phyloP scores from a whole-genome alignment of 129 eudicot genomes.

The Flaveria trinervia region DNA sequence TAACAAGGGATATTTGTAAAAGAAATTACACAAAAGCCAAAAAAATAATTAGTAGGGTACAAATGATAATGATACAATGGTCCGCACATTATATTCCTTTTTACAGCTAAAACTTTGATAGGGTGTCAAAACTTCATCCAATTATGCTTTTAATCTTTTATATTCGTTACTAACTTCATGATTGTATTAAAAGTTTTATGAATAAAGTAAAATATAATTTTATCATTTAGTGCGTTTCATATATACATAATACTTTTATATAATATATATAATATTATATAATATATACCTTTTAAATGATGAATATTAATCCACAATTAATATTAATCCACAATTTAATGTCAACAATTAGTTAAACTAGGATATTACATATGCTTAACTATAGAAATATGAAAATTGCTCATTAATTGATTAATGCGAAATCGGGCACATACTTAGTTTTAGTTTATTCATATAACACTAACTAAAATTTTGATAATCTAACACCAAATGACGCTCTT shows the following conservation, averaged over 20 bases:
- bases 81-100: constrained; percentile 15
- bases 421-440: no score
- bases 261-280: no score
- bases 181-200: not conserved
- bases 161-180: not conserved
- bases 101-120: constrained; percentile 22
- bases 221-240: not conserved
- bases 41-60: constrained; percentile 17
- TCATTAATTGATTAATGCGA: not conserved
- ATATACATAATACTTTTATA: not conserved
- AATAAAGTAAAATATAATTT: not conserved
- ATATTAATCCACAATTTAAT: not conserved
- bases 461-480: no score
- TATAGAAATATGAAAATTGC: not conserved
- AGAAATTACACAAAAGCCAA: constrained; percentile 23
- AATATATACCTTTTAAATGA: not conserved
- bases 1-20: not conserved
- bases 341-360: not conserved
- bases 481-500: no score
- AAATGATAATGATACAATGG: constrained; percentile 23
- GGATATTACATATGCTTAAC: not conserved
- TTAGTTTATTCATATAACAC: no score
- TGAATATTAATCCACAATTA: no score
- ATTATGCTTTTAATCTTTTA: not conserved
- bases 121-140: constrained; percentile 8